Evolutionary conservation across 768 basidiomycete genomes (phyloP), one percentile per base, ranked within the genome.

Genomic region (Kwoniella europaea): DNA sequence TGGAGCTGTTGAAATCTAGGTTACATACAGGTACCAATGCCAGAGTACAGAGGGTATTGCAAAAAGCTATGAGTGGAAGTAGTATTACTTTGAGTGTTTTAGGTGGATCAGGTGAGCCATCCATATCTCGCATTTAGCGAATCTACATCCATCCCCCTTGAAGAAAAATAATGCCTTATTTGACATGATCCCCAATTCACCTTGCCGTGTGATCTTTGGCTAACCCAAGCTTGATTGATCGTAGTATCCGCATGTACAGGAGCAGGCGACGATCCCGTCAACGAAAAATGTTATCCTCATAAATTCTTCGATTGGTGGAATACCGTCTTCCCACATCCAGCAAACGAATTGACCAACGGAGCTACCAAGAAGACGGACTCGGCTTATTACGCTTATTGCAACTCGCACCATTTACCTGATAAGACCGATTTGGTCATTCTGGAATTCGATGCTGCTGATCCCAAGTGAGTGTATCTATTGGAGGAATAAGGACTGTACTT

Each of bases 301-400:
- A 89, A 89, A 64, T 92, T 98, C 86, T 98, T 98, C 86, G 86
- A 90, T 62, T 99, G 97, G 96, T 97, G 96, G 92, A 93, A 95
- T 84, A 88, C 87, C 65, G 89, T 98, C n/a, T 99, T 99, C 85
- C 97, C 96, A 0, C 93, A 99, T 83, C 96, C 96, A 0, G 95
- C 94, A 1, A 94, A 95, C 12, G 95, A 98, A 82, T 88, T 99
- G 75, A 99, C 96, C 29, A 99, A 99, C 83, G 96, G 96, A 44
- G 96, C 96, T 3, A 91, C 95, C 88, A 88, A 93, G 16, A 90
- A 90, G 61, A 94, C 95, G 22, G 91, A 91, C 84, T 94, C 94
- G 0, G 91, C 90, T 12, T 99, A 99, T 85, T 99, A 95, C 86
- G 92, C 91, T 10, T 98, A 90, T 85, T 99, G 96, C 86, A 92